Evolutionary conservation across 768 basidiomycete genomes (phyloP).

Genomic region (Pisolithus marmoratus): DNA sequence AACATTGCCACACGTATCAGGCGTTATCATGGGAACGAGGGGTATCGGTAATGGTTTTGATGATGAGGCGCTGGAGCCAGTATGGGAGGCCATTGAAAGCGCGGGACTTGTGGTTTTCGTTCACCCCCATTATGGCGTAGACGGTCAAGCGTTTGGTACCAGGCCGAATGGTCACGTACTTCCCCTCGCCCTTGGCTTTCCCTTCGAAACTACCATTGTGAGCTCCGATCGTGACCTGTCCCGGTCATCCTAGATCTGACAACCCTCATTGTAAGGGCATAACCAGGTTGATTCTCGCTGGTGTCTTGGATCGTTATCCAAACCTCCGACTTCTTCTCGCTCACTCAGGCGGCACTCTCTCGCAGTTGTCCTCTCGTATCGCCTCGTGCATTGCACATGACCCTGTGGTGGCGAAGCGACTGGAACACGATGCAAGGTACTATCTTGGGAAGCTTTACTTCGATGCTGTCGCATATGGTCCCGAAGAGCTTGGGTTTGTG

Average conservation of each 20-base stretch:
- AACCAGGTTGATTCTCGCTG: constrained; percentile 76
- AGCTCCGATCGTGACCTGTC: constrained; percentile 22
- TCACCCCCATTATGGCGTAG: constrained; percentile 84
- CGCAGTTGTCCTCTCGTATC: constrained; percentile 77
- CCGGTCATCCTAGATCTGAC: neutral
- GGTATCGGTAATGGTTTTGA: constrained; percentile 76
- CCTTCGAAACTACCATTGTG: constrained; percentile 85
- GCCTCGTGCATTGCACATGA: constrained; percentile 85
- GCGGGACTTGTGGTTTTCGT: constrained; percentile 73
- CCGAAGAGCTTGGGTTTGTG: constrained; percentile 79
- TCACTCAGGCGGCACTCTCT: constrained; percentile 82
- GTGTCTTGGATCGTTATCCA: constrained; percentile 76
- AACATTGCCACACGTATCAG: constrained; percentile 58
- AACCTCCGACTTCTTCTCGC: constrained; percentile 72
- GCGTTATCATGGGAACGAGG: constrained; percentile 79
- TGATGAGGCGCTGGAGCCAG: constrained; percentile 68
- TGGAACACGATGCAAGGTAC: constrained; percentile 78
- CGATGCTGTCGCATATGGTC: constrained; percentile 86
- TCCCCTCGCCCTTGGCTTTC: constrained; percentile 82
- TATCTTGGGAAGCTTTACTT: constrained; percentile 77
- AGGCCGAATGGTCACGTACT: constrained; percentile 83
- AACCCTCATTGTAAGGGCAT: constrained; percentile 40
- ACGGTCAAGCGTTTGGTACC: constrained; percentile 66
- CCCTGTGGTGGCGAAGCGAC: constrained; percentile 65
- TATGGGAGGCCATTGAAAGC: constrained; percentile 74